Percentiles rank a stretch among this genome's conserved stretches.
Evolutionary conservation across 208 protist species (phyloP).

Genomic region (Leishmania lainsoni): DNA sequence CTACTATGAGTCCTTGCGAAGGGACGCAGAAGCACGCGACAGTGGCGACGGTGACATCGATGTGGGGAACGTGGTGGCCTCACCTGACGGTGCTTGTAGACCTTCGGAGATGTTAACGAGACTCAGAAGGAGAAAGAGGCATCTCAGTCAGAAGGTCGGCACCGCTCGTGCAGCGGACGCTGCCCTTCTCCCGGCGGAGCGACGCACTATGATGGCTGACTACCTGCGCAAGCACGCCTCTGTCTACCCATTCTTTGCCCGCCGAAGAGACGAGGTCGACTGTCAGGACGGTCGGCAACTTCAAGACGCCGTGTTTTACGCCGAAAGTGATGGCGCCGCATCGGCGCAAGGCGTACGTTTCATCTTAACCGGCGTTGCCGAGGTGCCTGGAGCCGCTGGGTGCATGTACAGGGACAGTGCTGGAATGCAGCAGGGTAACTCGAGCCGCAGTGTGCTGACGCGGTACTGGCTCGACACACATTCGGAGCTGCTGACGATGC

Average conservation of each 20-base stretch:
- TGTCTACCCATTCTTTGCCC: slow-evolving; percentile 43
- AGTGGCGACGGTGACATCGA: neutral
- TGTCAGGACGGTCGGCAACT: slow-evolving; percentile 4
- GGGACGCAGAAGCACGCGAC: neutral
- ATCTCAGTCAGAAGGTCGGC: neutral
- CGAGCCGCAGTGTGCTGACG: slow-evolving; percentile 40
- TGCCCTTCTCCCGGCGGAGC: slow-evolving; percentile 27
- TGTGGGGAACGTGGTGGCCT: neutral
- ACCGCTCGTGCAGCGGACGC: neutral
- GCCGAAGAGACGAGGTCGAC: neutral
- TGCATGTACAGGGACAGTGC: neutral
- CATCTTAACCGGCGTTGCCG: slow-evolving; percentile 37
- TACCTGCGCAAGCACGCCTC: slow-evolving; percentile 39
- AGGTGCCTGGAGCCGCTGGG: neutral
- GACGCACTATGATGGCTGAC: slow-evolving; percentile 26
- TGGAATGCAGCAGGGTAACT: slow-evolving; percentile 4
- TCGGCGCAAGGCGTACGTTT: slow-evolving; percentile 30
- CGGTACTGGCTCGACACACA: slow-evolving; percentile 46
- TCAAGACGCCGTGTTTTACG: slow-evolving; percentile 29
- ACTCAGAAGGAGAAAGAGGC: neutral
- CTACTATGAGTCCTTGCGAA: slow-evolving; percentile 22
- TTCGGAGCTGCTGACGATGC: slow-evolving; percentile 27
- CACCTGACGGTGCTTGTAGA: neutral
- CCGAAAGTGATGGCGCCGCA: slow-evolving; percentile 9
- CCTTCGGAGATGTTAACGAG: neutral